Evolutionary conservation across 768 basidiomycete species (phyloP), one percentile per base, ranked within the genome.

Genomic region (Guyanaporus albipodus): DNA sequence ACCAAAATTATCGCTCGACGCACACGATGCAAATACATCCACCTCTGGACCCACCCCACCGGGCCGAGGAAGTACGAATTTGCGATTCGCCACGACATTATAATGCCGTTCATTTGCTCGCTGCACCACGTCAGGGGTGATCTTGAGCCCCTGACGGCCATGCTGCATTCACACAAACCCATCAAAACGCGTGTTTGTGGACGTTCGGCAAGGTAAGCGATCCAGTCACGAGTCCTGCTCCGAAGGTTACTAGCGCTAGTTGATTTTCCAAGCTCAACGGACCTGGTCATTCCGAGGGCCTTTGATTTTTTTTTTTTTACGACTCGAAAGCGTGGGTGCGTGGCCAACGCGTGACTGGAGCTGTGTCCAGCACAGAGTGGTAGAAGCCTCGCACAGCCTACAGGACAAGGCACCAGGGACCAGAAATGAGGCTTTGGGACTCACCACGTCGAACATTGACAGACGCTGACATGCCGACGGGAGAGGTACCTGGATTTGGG

Each of bases 41-140:
- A 57, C 28, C 28, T 45, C 55, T 40, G 22, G 29, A 19, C 46
- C 40, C 42, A 56, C 38, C 22, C 34, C 36, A n/a, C 36, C 44
- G 53, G 45, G 26, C 58, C 47, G 44, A 49, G 42, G 40, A 44
- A 23, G 38, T 31, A 31, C 48, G 4, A 48, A 46, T 49, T 49
- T 51, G 50, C 41, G 52, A 53, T 48, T 49, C 63, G 28, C 49
- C 49, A 49, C 38, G 42, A 45, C 48, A 44, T n/a, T n/a, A n/a
- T n/a, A 34, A 47, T 63, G 51, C 62, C 55, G 58, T 61, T 61
- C 62, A 61, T 61, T 61, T 52, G 32, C 41, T 36, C 28, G 5
- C 42, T 22, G 37, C 50, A 48, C 38, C 41, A 37, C 46, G 40
- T 49, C 48, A 64, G 44, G 48, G 54, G 42, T 18, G 26, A 24